Evolutionary conservation across 345 rosid genomes (phyloP).

Genomic region (Salix koriyanagi): DNA sequence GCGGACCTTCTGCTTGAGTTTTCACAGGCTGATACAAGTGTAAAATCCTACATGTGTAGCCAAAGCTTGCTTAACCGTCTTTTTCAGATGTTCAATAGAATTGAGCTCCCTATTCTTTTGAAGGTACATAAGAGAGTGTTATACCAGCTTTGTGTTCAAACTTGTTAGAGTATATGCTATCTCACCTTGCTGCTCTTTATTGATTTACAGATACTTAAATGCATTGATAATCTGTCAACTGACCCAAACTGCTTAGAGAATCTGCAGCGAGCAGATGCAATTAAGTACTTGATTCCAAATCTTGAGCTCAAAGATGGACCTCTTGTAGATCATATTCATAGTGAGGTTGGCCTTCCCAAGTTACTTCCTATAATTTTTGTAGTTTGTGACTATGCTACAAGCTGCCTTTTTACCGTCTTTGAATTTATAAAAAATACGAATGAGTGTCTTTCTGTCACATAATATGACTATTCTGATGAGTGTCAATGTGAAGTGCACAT

Average conservation of each 20-base stretch:
- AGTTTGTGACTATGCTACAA: background rate
- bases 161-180: background rate
- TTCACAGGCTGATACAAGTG: slow-evolving; percentile 72
- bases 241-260: slow-evolving; percentile 96
- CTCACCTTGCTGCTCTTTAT: slow-evolving; percentile 16
- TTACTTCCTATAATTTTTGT: slow-evolving; percentile 1
- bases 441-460: no score
- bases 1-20: slow-evolving; percentile 96
- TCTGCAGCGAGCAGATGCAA: slow-evolving; percentile 95
- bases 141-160: slow-evolving; percentile 6
- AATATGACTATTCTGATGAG: no score
- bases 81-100: slow-evolving; percentile 85
- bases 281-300: slow-evolving; percentile 87
- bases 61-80: slow-evolving; percentile 87
- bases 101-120: slow-evolving; percentile 78
- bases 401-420: background rate
- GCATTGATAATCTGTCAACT: slow-evolving; percentile 77
- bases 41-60: slow-evolving; percentile 91
- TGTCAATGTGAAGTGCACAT: no score
- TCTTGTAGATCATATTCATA: slow-evolving; percentile 75
- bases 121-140: slow-evolving; percentile 44
- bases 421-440: no score
- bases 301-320: slow-evolving; percentile 88
- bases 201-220: slow-evolving; percentile 57
- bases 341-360: slow-evolving; percentile 54